Percentiles rank a stretch among this genome's conserved stretches.
Evolutionary conservation across 192 early-diverging fungal genomes (phyloP).

Genomic region (Paraglomus brasilianum): DNA sequence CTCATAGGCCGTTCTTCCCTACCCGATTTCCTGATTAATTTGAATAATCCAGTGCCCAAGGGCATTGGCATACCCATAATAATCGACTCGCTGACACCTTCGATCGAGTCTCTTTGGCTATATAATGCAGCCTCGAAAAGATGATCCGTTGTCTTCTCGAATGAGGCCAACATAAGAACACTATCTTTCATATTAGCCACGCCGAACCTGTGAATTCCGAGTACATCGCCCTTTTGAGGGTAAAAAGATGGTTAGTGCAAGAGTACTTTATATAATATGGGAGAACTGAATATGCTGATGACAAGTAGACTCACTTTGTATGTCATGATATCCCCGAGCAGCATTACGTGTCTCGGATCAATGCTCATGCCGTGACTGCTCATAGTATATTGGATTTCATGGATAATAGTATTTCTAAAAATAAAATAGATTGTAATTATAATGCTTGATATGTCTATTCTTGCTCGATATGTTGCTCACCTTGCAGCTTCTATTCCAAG

Average conservation of each 20-base stretch:
- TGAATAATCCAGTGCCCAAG: conserved; percentile 96
- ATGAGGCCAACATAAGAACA: conserved; percentile 98
- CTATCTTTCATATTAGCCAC: conserved; percentile 99
- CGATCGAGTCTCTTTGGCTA: conserved; percentile 88
- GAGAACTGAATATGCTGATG: conserved; percentile 11
- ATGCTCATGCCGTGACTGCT: conserved; percentile 88
- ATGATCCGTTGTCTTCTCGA: conserved; percentile 99
- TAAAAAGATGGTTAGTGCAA: neutral
- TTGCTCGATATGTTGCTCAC: conserved; percentile 20
- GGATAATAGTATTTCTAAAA: conserved; percentile 75
- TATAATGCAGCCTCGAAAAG: conserved; percentile 97
- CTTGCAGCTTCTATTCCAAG: conserved; percentile 97
- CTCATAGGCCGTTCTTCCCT: conserved; percentile 55
- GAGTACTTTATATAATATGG: conserved; percentile 20
- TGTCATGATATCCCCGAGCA: conserved; percentile 97
- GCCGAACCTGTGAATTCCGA: conserved; percentile 98
- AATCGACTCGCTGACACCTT: conserved; percentile 97
- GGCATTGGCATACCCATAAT: conserved; percentile 99
- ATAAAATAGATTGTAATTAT: conserved; percentile 2
- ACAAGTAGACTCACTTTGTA: conserved; percentile 64
- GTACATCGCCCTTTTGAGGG: conserved; percentile 77
- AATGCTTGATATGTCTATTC: neutral
- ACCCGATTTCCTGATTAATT: conserved; percentile 69
- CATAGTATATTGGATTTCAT: conserved; percentile 88
- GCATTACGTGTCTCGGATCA: conserved; percentile 93